phyloP scores from a whole-genome alignment of 2,329 filamentous ascomycete species.

The Ascosphaera apis region DNA sequence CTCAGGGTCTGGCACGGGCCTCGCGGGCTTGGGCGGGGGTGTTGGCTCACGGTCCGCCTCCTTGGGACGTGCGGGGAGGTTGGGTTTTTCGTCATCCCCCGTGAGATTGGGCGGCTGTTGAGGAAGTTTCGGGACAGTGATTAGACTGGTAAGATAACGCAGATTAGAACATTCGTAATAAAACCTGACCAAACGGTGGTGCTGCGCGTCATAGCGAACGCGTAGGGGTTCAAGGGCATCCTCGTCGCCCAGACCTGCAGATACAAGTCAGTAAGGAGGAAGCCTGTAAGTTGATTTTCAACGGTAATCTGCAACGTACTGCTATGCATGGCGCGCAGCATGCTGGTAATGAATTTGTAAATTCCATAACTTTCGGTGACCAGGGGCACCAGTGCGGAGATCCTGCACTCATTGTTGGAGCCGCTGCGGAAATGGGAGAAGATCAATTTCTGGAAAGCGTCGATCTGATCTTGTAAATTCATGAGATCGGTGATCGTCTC shows the following conservation, averaged over 20 bases:
- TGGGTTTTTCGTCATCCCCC: conserved; percentile 64
- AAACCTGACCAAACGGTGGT: conserved; percentile 89
- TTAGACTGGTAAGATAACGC: conserved; percentile 84
- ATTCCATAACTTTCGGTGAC: conserved; percentile 98
- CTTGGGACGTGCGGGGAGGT: conserved; percentile 54
- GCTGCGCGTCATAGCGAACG: conserved; percentile 77
- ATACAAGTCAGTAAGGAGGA: conserved; percentile 1
- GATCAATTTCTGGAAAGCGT: conserved; percentile 93
- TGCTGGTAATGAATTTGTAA: conserved; percentile 99
- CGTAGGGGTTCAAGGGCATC: conserved; percentile 77
- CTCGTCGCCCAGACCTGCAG: conserved; percentile 62
- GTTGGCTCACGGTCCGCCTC: conserved; percentile 49
- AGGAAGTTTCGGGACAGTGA: conserved; percentile 85
- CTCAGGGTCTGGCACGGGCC: conserved; percentile 51
- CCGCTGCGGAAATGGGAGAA: conserved; percentile 89
- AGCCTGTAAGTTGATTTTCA: background rate
- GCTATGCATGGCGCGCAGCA: conserved; percentile 93
- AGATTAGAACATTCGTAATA: conserved; percentile 99
- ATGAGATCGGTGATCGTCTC: conserved; percentile 95
- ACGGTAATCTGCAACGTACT: conserved; percentile 31
- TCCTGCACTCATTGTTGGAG: conserved; percentile 87
- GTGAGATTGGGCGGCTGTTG: conserved; percentile 82
- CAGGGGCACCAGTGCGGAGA: conserved; percentile 75
- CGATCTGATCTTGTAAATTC: conserved; percentile 92
- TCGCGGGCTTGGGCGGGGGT: conserved; percentile 35